A percentile compares a stretch with the other conserved stretches of the same genome.
phyloP scores from a whole-genome alignment of 2,329 filamentous ascomycete genomes.

The Alternaria consortialis region DNA sequence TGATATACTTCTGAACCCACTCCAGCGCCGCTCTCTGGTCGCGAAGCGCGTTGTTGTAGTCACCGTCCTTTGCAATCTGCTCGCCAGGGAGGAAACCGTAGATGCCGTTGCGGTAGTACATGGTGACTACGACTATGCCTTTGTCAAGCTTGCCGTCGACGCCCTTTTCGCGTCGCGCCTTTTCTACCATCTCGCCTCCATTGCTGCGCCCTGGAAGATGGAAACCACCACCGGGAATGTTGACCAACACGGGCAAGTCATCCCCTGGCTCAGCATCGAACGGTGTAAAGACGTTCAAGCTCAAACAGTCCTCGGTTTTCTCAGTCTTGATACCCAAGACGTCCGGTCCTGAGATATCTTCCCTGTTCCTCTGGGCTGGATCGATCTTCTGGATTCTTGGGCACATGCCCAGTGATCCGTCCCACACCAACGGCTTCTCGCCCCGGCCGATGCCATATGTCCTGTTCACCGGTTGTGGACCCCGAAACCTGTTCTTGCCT shows the following conservation, averaged over 20 bases:
- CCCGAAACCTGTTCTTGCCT: slow-evolving; percentile 42
- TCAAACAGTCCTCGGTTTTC: slow-evolving; percentile 54
- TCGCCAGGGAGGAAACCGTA: slow-evolving; percentile 57
- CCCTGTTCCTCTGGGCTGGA: slow-evolving; percentile 31
- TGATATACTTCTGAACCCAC: slow-evolving; percentile 55
- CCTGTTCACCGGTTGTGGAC: slow-evolving; percentile 41
- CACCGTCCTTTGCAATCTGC: slow-evolving; percentile 49
- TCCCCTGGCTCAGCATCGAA: slow-evolving; percentile 45
- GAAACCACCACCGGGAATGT: slow-evolving; percentile 58
- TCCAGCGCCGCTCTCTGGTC: slow-evolving; percentile 53
- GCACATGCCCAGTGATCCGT: slow-evolving; percentile 45
- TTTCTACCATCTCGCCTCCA: slow-evolving; percentile 43
- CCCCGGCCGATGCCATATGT: slow-evolving; percentile 35
- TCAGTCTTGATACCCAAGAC: slow-evolving; percentile 38
- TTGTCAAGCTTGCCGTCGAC: slow-evolving; percentile 41
- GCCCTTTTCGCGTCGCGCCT: slow-evolving; percentile 39
- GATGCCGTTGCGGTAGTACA: slow-evolving; percentile 52
- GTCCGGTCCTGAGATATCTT: slow-evolving; percentile 39
- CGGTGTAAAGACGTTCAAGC: slow-evolving; percentile 49
- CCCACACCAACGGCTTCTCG: slow-evolving; percentile 39
- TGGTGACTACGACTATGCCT: slow-evolving; percentile 44
- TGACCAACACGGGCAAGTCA: slow-evolving; percentile 52
- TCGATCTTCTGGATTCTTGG: slow-evolving; percentile 48
- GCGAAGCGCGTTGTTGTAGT: slow-evolving; percentile 49
- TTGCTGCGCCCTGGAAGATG: slow-evolving; percentile 48